phyloP scores from a whole-genome alignment of 495 filamentous ascomycete species.

The Thozetella sp. region DNA sequence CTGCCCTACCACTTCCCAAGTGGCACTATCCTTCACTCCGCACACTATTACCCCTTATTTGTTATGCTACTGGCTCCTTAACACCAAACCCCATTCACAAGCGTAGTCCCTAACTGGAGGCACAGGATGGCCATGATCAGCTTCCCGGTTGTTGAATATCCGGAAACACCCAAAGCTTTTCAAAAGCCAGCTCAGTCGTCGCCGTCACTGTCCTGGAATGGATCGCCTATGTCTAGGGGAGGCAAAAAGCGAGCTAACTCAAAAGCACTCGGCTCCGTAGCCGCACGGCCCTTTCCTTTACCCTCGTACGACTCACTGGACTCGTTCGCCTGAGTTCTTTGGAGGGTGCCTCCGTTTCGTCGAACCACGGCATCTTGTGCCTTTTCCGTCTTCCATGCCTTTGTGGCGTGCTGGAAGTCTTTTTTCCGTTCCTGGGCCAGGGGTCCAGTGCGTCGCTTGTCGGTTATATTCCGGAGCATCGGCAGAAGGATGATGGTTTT shows the following conservation, averaged over 20 bases:
- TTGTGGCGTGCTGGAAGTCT: neutral
- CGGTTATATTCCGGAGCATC: constrained; percentile 41
- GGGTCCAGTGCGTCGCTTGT: constrained; percentile 28
- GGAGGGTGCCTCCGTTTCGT: neutral
- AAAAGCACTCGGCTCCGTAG: neutral
- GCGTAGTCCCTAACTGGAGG: neutral
- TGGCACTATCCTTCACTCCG: no score
- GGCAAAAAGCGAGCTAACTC: neutral
- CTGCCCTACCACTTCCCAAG: no score
- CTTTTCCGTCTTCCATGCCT: no score
- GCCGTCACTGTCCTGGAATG: neutral
- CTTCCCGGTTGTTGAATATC: neutral
- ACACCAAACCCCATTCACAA: no score
- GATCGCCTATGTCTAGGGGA: neutral
- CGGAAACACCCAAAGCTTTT: neutral
- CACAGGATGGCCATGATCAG: neutral
- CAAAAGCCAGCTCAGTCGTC: neutral
- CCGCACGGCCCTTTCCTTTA: neutral
- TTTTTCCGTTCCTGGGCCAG: neutral
- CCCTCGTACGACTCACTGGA: neutral
- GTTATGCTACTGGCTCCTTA: no score
- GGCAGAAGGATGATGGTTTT: constrained; percentile 44
- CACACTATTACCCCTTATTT: no score
- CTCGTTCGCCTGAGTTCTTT: neutral
- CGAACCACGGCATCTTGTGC: neutral